Evolutionary conservation across 108 stramenopile genomes (phyloP).

Genomic region (Cyclotella atomus): DNA sequence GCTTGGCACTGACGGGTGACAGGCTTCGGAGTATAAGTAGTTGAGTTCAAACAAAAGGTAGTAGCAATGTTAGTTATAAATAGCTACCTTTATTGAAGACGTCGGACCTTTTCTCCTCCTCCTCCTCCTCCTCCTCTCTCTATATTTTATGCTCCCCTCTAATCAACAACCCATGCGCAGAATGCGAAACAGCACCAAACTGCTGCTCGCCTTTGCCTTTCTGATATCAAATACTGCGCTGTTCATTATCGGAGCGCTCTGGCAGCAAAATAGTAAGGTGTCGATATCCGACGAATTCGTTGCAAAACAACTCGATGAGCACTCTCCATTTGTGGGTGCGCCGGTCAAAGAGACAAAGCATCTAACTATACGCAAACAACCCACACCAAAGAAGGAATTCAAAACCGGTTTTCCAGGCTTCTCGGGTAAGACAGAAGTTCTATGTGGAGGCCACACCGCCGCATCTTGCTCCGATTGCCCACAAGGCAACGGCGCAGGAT

Average conservation of each 20-base stretch:
- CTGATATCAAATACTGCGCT: neutral
- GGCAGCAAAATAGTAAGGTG: neutral
- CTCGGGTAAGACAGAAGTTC: conserved; percentile 3
- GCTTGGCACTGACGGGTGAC: too few species aligned
- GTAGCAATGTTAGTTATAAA: too few species aligned
- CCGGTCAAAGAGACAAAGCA: neutral
- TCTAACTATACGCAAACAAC: neutral
- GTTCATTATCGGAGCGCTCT: neutral
- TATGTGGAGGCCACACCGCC: conserved; percentile 46
- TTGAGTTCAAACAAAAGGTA: too few species aligned
- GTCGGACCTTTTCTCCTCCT: too few species aligned
- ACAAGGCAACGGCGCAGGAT: conserved; percentile 41
- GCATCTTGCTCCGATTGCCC: conserved; percentile 44
- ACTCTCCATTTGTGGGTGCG: neutral
- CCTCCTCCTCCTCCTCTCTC: too few species aligned
- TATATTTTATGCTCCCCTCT: too few species aligned
- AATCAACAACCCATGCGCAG: too few species aligned
- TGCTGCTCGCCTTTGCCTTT: neutral
- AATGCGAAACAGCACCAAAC: neutral
- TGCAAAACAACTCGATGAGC: neutral
- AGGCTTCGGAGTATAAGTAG: too few species aligned
- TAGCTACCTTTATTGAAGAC: too few species aligned
- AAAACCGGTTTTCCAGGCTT: conserved; percentile 36
- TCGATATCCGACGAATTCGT: neutral
- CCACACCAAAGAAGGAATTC: neutral